Evolutionary conservation across 2,329 filamentous ascomycete genomes (phyloP).

Genomic region (Scleromitrula shiraiana): DNA sequence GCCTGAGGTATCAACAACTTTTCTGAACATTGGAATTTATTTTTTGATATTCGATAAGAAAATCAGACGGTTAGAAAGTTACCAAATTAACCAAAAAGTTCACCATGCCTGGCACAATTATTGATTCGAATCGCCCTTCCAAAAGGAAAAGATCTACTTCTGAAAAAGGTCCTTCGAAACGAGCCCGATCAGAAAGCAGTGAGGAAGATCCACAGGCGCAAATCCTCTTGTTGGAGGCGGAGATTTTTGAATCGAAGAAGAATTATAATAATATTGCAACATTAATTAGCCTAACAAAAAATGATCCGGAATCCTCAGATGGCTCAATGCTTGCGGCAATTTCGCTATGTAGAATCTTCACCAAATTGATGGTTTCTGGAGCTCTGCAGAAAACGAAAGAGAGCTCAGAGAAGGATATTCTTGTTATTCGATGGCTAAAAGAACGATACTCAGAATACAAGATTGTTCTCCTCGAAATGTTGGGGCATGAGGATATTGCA

Average conservation of each 20-base stretch:
- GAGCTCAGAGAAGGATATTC: slow-evolving; percentile 62
- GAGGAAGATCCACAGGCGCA: slow-evolving; percentile 51
- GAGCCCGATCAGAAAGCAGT: slow-evolving; percentile 35
- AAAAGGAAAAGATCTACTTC: slow-evolving; percentile 45
- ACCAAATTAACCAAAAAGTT: not conserved
- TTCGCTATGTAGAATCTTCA: slow-evolving; percentile 78
- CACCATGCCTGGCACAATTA: slow-evolving; percentile 24
- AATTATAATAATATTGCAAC: slow-evolving; percentile 86
- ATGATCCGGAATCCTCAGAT: slow-evolving; percentile 42
- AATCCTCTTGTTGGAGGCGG: slow-evolving; percentile 68
- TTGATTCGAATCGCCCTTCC: slow-evolving; percentile 10
- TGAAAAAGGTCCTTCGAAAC: slow-evolving; percentile 38
- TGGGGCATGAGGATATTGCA: slow-evolving; percentile 56
- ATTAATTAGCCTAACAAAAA: slow-evolving; percentile 54
- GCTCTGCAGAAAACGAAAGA: slow-evolving; percentile 57
- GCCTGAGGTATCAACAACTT: not conserved
- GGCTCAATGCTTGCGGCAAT: slow-evolving; percentile 63
- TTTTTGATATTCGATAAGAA: slow-evolving; percentile 8
- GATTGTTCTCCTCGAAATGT: slow-evolving; percentile 48
- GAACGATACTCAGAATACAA: slow-evolving; percentile 67
- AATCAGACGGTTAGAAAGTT: slow-evolving; percentile 4
- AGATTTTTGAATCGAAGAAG: slow-evolving; percentile 77
- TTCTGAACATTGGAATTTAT: slow-evolving; percentile 1
- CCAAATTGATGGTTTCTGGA: slow-evolving; percentile 69
- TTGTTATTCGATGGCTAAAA: slow-evolving; percentile 72